Evolutionary conservation across 2,329 filamentous ascomycete species (phyloP).

Genomic region (Cephalotrichum gorgonifer): DNA sequence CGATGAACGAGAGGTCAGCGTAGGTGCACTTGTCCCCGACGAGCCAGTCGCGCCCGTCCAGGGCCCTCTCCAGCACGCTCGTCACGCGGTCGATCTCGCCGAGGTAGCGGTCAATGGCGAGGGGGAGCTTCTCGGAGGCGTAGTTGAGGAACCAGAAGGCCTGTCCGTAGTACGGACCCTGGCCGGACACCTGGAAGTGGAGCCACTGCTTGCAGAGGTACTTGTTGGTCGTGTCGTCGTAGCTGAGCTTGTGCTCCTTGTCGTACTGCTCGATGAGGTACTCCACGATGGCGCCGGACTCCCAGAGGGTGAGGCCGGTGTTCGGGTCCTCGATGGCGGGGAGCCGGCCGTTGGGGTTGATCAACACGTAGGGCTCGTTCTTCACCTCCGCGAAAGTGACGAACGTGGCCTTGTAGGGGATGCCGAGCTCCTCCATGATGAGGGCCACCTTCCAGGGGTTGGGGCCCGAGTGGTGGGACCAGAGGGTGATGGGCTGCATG

Average conservation of each 20-base stretch:
- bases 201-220: constrained; percentile 10
- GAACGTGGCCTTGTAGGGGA: constrained; percentile 19
- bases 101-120: constrained; percentile 32
- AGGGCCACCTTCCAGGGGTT: constrained; percentile 22
- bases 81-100: constrained; percentile 35
- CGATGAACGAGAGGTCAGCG: constrained; percentile 26
- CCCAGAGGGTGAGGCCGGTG: constrained; percentile 19
- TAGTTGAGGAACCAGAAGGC: constrained; percentile 22
- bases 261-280: constrained; percentile 17
- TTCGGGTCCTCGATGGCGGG: constrained; percentile 24
- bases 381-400: constrained; percentile 15
- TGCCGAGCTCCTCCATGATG: constrained; percentile 22
- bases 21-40: constrained; percentile 30
- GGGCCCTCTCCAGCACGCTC: constrained; percentile 29
- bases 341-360: constrained; percentile 24
- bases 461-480: constrained; percentile 10
- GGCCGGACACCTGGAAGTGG: constrained; percentile 11
- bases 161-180: constrained; percentile 35
- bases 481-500: neutral
- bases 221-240: constrained; percentile 6
- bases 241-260: constrained; percentile 10
- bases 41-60: constrained; percentile 22
- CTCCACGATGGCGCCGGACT: constrained; percentile 17
- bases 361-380: constrained; percentile 12
- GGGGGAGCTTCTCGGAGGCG: constrained; percentile 29